Evolutionary conservation across 2,329 filamentous ascomycete genomes (phyloP).

Genomic region (Exophiala oligosperma): DNA sequence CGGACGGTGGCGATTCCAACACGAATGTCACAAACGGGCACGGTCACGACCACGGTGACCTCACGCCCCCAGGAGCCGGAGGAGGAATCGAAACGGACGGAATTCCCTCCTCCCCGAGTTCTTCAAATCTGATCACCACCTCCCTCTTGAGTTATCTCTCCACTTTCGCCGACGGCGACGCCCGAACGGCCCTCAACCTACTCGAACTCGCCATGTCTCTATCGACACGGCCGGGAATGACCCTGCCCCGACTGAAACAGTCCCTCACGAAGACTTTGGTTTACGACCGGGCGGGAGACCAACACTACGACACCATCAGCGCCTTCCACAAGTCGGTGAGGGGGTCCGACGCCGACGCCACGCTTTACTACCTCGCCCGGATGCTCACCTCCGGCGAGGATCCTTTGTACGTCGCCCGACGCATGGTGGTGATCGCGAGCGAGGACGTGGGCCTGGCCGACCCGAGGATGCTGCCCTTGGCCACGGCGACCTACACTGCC

Average conservation of each 20-base stretch:
- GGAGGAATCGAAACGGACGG: neutral
- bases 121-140: constrained; percentile 64
- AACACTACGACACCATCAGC: constrained; percentile 96
- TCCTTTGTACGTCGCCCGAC: constrained; percentile 84
- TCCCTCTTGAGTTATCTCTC: constrained; percentile 80
- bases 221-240: constrained; percentile 63
- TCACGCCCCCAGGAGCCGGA: neutral
- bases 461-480: constrained; percentile 76
- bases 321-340: constrained; percentile 96
- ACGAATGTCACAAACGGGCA: no score
- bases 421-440: constrained; percentile 91
- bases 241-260: constrained; percentile 74
- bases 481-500: constrained; percentile 81
- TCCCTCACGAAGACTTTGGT: constrained; percentile 88
- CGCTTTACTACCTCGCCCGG: constrained; percentile 89
- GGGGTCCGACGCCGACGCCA: constrained; percentile 80
- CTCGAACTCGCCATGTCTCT: constrained; percentile 80
- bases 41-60: no score
- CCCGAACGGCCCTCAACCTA: constrained; percentile 86
- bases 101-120: neutral
- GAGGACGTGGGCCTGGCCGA: constrained; percentile 93
- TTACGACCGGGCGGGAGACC: constrained; percentile 91
- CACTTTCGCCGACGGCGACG: constrained; percentile 87
- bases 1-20: no score
- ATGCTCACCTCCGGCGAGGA: constrained; percentile 97